Base-by-base conservation (phyloP, 371 early-diverging fungal species). In the Lichtheimia ornata region DNA sequence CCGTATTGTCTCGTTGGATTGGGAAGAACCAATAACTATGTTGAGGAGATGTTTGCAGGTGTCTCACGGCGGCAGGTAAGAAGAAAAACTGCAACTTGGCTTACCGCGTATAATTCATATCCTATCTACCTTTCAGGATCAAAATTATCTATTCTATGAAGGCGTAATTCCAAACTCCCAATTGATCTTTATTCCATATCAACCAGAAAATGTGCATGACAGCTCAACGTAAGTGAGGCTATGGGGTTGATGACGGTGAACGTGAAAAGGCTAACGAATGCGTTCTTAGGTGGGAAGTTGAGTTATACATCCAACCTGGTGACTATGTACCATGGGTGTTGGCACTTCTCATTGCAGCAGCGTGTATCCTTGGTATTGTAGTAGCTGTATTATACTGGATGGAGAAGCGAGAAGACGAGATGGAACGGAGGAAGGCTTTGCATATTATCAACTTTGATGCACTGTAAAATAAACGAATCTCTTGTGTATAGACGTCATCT, bases 161-260 rank as follows among this genome's bases (percentile, higher is more conserved):
- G 96, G 96, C 0, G 89, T 97, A 4, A 94, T 97, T 17, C 97
- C 97, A 0, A 97, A 97, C 65, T 94, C 94, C 3, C 93, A 95
- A 62, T 77, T 97, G 2, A 88, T 96, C 4, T 88, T 97, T 49
- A 81, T 91, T n/a, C 96, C 96, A 7, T 88, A 88, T 67, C 92
- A 91, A 64, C 76, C 85, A 1, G 74, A 74, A 4, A 70, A 71
- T 53, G 77, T 79, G 24, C 54, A 73, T 45, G 79, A 84, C 62
- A 67, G 86, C 50, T 74, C 74, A 56, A 73, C 81, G 67, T 70
- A 64, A 61, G 67, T 49, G 20, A 15, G 49, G 12, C 13, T 51
- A 13, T 6, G 20, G 14, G 5, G 45, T 24, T 22, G 30, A 6
- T 55, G 3, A 40, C 17, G 5, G 22, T 41, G 6, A 41, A 18